phyloP scores from a whole-genome alignment of 345 rosid genomes.

The Draba incana region DNA sequence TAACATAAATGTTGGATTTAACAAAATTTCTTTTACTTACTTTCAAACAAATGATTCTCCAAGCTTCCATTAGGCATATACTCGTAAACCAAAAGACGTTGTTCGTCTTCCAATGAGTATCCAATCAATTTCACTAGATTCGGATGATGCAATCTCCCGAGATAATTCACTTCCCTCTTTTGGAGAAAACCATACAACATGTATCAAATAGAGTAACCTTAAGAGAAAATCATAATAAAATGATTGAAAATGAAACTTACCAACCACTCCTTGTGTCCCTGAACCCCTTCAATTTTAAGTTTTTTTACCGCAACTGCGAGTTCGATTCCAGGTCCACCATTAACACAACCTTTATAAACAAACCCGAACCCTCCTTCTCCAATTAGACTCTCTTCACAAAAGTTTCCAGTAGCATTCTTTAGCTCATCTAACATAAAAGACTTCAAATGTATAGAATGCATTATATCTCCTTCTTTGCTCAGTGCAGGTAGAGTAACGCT shows the following conservation, averaged over 20 bases:
- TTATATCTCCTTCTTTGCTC: slow-evolving; percentile 52
- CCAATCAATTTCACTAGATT: slow-evolving; percentile 82
- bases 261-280: slow-evolving; percentile 94
- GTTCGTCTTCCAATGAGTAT: slow-evolving; percentile 62
- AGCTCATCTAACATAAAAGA: slow-evolving; percentile 62
- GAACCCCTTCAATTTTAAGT: slow-evolving; percentile 69
- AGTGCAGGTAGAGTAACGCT: slow-evolving; percentile 38
- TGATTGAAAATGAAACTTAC: slow-evolving; percentile 44
- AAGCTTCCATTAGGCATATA: slow-evolving; percentile 78
- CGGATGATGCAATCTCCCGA: slow-evolving; percentile 76
- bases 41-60: slow-evolving; percentile 70
- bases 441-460: slow-evolving; percentile 57
- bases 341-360: slow-evolving; percentile 84
- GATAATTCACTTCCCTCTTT: slow-evolving; percentile 76
- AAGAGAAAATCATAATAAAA: neutral
- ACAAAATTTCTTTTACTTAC: slow-evolving; percentile 46
- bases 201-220: neutral
- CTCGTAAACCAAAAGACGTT: slow-evolving; percentile 84
- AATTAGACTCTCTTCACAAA: slow-evolving; percentile 58
- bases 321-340: slow-evolving; percentile 55
- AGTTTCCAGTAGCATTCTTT: slow-evolving; percentile 65
- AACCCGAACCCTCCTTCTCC: slow-evolving; percentile 95
- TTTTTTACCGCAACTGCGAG: slow-evolving; percentile 72
- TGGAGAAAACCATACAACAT: neutral
- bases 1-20: neutral